Evolutionary conservation across 2,329 filamentous ascomycete genomes (phyloP).

Genomic region (Leptographium lundbergii): DNA sequence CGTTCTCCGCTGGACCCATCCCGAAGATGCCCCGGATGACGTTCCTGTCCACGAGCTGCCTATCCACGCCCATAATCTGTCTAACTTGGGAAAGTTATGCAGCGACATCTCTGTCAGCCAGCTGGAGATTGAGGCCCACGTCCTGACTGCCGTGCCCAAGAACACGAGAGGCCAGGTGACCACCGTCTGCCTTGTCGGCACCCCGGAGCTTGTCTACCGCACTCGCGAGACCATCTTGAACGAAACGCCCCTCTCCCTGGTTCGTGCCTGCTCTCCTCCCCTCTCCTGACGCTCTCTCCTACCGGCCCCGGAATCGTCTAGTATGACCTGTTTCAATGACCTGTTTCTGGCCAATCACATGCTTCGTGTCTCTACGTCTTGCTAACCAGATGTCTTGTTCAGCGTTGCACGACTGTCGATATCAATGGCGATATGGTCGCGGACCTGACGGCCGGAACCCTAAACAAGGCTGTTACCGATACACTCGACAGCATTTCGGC

Average conservation of each 20-base stretch:
- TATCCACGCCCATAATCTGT: constrained; percentile 80
- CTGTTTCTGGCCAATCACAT: constrained; percentile 5
- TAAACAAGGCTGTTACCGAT: constrained; percentile 65
- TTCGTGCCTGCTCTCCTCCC: constrained; percentile 9
- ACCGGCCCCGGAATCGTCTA: neutral
- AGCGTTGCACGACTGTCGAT: constrained; percentile 90
- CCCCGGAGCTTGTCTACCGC: constrained; percentile 77
- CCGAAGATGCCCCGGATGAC: constrained; percentile 72
- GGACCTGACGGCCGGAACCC: constrained; percentile 51
- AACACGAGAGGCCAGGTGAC: constrained; percentile 57
- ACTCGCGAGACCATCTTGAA: constrained; percentile 83
- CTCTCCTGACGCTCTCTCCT: neutral
- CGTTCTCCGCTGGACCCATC: constrained; percentile 85
- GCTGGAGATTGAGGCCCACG: constrained; percentile 67
- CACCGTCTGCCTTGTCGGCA: constrained; percentile 83
- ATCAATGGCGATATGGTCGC: constrained; percentile 85
- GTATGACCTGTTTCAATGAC: constrained; percentile 13
- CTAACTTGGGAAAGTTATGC: constrained; percentile 67
- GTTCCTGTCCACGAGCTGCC: constrained; percentile 80
- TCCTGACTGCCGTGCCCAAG: constrained; percentile 72
- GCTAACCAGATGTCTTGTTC: neutral
- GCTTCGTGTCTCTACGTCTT: neutral
- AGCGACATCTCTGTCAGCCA: constrained; percentile 61
- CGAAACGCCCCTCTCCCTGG: constrained; percentile 82
- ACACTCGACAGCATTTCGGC: constrained; percentile 77